Evolutionary conservation across 2,329 filamentous ascomycete species (phyloP).

Genomic region (Epichloe uncinata): DNA sequence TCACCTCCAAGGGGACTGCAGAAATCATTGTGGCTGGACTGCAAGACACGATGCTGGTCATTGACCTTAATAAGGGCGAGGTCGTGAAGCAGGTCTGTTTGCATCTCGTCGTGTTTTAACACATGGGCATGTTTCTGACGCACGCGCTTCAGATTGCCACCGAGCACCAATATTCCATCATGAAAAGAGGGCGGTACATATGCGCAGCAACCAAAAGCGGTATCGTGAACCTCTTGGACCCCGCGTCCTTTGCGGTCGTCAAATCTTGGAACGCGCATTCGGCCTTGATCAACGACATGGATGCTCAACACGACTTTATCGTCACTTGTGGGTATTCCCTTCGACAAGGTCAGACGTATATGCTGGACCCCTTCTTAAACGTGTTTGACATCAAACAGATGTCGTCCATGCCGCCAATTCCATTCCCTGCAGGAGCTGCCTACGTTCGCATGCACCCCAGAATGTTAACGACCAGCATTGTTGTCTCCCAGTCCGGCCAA

Average conservation of each 20-base stretch:
- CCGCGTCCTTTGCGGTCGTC: slow-evolving; percentile 60
- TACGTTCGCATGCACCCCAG: slow-evolving; percentile 95
- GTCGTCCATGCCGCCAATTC: slow-evolving; percentile 75
- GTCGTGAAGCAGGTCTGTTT: slow-evolving; percentile 48
- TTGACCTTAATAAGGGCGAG: slow-evolving; percentile 56
- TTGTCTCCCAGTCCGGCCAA: slow-evolving; percentile 82
- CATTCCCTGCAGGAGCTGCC: slow-evolving; percentile 82
- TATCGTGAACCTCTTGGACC: slow-evolving; percentile 74
- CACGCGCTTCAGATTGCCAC: slow-evolving; percentile 25
- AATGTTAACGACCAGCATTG: slow-evolving; percentile 88
- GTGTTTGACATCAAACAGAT: slow-evolving; percentile 93
- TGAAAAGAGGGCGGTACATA: slow-evolving; percentile 83
- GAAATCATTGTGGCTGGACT: slow-evolving; percentile 80
- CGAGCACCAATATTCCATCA: slow-evolving; percentile 70
- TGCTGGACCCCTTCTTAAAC: slow-evolving; percentile 85
- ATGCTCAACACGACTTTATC: slow-evolving; percentile 87
- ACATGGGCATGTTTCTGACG: slow-evolving; percentile 16
- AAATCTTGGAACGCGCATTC: slow-evolving; percentile 87
- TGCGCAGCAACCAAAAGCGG: slow-evolving; percentile 81
- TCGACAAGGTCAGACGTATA: slow-evolving; percentile 57
- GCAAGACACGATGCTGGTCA: slow-evolving; percentile 73
- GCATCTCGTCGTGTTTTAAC: not conserved
- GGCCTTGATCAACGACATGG: slow-evolving; percentile 88
- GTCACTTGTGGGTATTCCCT: slow-evolving; percentile 91
- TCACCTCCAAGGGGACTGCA: slow-evolving; percentile 70